phyloP scores from a whole-genome alignment of 257 asterid species.

The Nicotiana noctiflora region DNA sequence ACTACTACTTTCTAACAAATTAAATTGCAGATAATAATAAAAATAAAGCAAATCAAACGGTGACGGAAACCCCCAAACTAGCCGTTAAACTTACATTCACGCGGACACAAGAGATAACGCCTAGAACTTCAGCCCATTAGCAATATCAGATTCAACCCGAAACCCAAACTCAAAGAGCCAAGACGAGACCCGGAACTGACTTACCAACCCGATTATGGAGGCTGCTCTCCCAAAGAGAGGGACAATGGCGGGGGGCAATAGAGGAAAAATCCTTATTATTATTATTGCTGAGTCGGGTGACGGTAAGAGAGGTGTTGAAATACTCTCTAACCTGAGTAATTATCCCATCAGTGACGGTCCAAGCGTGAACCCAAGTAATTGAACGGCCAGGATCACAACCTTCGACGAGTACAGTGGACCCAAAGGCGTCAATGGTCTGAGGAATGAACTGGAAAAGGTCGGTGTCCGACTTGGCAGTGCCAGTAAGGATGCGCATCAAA shows the following conservation, averaged over 20 bases:
- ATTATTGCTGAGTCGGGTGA: conserved; percentile 49
- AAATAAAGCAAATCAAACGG: background rate
- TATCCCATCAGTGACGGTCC: conserved; percentile 95
- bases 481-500: conserved; percentile 96
- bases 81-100: conserved; percentile 29
- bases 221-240: conserved; percentile 84
- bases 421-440: conserved; percentile 64
- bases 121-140: conserved; percentile 26
- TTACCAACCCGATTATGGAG: conserved; percentile 70
- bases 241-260: conserved; percentile 42
- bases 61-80: conserved; percentile 4
- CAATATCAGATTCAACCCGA: background rate
- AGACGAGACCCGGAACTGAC: conserved; percentile 84
- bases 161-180: conserved; percentile 39
- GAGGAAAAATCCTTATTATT: conserved; percentile 19
- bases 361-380: conserved; percentile 95
- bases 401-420: conserved; percentile 74
- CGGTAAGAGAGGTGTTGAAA: conserved; percentile 90
- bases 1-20: background rate
- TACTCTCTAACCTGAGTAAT: conserved; percentile 93
- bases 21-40: background rate
- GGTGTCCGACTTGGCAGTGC: conserved; percentile 34
- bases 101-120: conserved; percentile 26
- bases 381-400: conserved; percentile 59
- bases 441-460: conserved; percentile 55